Evolutionary conservation across 495 filamentous ascomycete genomes (phyloP).

Genomic region (Neurospora hispaniola): DNA sequence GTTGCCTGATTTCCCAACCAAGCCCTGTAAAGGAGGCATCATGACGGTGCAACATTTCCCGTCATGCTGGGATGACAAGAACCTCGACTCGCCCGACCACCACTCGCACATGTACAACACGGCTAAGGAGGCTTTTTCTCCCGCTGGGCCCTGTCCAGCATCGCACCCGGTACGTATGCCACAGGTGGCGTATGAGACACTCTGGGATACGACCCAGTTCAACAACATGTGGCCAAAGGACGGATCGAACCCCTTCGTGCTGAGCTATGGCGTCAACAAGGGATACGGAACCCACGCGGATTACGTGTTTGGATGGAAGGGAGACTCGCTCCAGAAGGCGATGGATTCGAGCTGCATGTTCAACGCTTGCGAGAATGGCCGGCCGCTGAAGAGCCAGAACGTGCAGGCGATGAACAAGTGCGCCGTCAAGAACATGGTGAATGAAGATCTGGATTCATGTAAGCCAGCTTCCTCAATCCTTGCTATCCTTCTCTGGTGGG

Average conservation of each 20-base stretch:
- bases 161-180: slow-evolving; percentile 40
- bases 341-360: slow-evolving; percentile 40
- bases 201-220: slow-evolving; percentile 42
- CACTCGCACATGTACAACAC: slow-evolving; percentile 44
- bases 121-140: slow-evolving; percentile 29
- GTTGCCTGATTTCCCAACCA: slow-evolving; percentile 35
- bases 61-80: slow-evolving; percentile 49
- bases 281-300: slow-evolving; percentile 19
- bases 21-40: slow-evolving; percentile 36
- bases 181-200: slow-evolving; percentile 41
- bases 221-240: slow-evolving; percentile 36
- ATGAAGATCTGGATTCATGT: slow-evolving; percentile 39
- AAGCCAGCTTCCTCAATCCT: slow-evolving; percentile 8
- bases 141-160: slow-evolving; percentile 35
- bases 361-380: slow-evolving; percentile 30
- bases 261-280: slow-evolving; percentile 16
- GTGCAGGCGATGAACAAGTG: slow-evolving; percentile 35
- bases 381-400: slow-evolving; percentile 34
- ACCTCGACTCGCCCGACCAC: slow-evolving; percentile 48
- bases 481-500: not conserved
- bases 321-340: slow-evolving; percentile 33
- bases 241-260: slow-evolving; percentile 36
- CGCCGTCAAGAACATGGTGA: slow-evolving; percentile 29
- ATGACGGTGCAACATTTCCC: slow-evolving; percentile 45
- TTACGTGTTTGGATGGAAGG: slow-evolving; percentile 29